Percentiles rank a stretch among this genome's conserved stretches.
phyloP scores from a whole-genome alignment of 768 basidiomycete genomes.

The Boletus huronensis region DNA sequence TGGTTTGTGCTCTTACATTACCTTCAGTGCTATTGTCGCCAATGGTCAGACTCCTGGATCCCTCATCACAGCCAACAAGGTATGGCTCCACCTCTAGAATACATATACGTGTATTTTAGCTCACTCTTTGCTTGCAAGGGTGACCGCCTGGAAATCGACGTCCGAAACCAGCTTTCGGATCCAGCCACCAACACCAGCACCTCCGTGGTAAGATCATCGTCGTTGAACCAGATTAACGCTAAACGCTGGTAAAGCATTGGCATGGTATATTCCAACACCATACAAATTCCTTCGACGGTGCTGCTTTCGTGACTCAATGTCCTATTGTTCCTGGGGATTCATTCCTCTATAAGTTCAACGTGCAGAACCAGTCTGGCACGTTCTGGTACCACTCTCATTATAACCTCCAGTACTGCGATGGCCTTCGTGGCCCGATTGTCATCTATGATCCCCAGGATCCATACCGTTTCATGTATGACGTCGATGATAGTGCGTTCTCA shows the following conservation, averaged over 20 bases:
- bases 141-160: constrained; percentile 40
- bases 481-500: constrained; percentile 32
- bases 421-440: constrained; percentile 47
- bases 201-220: constrained; percentile 34
- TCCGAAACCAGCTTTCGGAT: constrained; percentile 38
- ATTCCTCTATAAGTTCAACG: constrained; percentile 37
- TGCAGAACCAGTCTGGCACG: constrained; percentile 31
- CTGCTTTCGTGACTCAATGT: constrained; percentile 46
- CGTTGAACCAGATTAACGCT: not conserved
- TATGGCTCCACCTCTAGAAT: not conserved
- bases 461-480: constrained; percentile 32
- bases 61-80: constrained; percentile 40
- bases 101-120: not conserved
- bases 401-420: constrained; percentile 54
- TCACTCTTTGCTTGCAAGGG: constrained; percentile 27
- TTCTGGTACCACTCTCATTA: constrained; percentile 51
- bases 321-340: constrained; percentile 39
- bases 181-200: constrained; percentile 38
- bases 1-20: constrained; percentile 3
- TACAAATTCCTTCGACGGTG: constrained; percentile 44
- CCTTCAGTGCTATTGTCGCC: constrained; percentile 36
- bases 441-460: constrained; percentile 42
- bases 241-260: constrained; percentile 35
- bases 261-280: constrained; percentile 45
- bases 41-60: constrained; percentile 41